phyloP scores from a whole-genome alignment of 2,329 filamentous ascomycete genomes.

The Colletotrichum brevisporum region DNA sequence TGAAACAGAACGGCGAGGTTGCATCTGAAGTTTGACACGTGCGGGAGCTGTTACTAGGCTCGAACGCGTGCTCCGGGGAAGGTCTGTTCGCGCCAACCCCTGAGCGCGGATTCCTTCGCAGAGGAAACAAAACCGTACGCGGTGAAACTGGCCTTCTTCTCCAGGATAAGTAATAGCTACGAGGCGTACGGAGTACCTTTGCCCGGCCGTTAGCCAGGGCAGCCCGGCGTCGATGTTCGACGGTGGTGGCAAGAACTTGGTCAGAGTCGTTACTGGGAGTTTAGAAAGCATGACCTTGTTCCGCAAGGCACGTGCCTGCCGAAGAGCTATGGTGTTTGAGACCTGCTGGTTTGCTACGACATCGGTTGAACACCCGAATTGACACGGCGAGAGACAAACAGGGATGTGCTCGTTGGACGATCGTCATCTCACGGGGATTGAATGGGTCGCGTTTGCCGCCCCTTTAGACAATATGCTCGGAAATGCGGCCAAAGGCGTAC shows the following conservation, averaged over 20 bases:
- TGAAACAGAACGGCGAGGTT: slow-evolving; percentile 19
- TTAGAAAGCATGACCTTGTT: background rate
- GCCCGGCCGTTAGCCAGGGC: too few relatives aligned
- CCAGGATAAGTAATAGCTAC: too few relatives aligned
- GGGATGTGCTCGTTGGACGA: slow-evolving; percentile 23
- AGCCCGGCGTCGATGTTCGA: too few relatives aligned
- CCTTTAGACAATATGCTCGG: slow-evolving; percentile 6
- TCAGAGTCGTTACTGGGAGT: too few relatives aligned
- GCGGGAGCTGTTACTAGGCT: slow-evolving; percentile 25
- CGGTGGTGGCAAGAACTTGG: too few relatives aligned
- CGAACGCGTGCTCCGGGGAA: slow-evolving; percentile 19
- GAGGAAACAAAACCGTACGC: slow-evolving; percentile 13
- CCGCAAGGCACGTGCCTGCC: slow-evolving; percentile 3
- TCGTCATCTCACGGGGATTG: slow-evolving; percentile 1
- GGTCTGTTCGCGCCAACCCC: slow-evolving; percentile 26
- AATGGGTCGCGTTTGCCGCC: background rate
- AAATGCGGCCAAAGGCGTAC: slow-evolving; percentile 3
- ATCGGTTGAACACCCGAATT: slow-evolving; percentile 34
- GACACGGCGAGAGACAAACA: slow-evolving; percentile 8
- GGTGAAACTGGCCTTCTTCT: slow-evolving; percentile 18
- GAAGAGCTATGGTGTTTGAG: slow-evolving; percentile 4
- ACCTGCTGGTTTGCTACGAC: slow-evolving; percentile 20
- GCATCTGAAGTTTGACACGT: slow-evolving; percentile 37
- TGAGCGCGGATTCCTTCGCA: slow-evolving; percentile 5
- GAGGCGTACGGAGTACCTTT: too few relatives aligned